Base-by-base conservation (phyloP, 345 rosid species). In the Brassica incana region DNA sequence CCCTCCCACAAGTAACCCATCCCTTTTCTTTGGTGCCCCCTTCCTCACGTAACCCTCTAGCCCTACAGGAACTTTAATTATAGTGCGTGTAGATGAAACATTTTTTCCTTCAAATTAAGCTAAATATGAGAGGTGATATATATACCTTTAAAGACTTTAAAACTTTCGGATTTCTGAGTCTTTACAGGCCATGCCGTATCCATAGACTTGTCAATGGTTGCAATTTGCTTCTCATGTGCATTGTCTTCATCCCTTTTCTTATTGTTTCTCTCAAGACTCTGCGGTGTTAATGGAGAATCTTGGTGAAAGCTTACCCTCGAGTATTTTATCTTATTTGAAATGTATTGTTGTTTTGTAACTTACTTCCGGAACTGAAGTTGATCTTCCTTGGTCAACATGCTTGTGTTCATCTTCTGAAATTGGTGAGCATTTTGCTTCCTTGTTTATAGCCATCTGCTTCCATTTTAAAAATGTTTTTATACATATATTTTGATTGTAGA, bases 391-490 rank as follows among this genome's bases (percentile, higher is more conserved):
- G 63, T 81, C 77, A 58, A 81, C 60, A 60, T 76, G 74, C 16
- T 77, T 81, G 59, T 79, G 79, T 40, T 84, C 87, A 61, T 88
- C 88, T 77, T 85, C 90, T 43, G 90, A 73, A 77, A 85, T 83
- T 3, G 81, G 86, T n/a, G 65, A 9, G 79, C 92, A 89, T 73
- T 86, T 92, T 2, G 79, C 90, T 58, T 85, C 93, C 0, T 94
- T 94, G 77, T 89, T 87, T 54, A 85, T 89, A 60, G 91, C 94
- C 86, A 84, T 84, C 97, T 95, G 71, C 9, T 32, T 81, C 69
- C 83, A 80, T 52, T 65, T 35, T 10, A 0, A 66, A 66, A 4
- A 11, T 14, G 8, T 5, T 35, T 60, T 74, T 11, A 15, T 38
- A 40, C 15, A n/a, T 52, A 52, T 52, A 4, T 14, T 15, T 48